Evolutionary conservation across 495 filamentous ascomycete genomes (phyloP).

Genomic region (Neurospora sp.): DNA sequence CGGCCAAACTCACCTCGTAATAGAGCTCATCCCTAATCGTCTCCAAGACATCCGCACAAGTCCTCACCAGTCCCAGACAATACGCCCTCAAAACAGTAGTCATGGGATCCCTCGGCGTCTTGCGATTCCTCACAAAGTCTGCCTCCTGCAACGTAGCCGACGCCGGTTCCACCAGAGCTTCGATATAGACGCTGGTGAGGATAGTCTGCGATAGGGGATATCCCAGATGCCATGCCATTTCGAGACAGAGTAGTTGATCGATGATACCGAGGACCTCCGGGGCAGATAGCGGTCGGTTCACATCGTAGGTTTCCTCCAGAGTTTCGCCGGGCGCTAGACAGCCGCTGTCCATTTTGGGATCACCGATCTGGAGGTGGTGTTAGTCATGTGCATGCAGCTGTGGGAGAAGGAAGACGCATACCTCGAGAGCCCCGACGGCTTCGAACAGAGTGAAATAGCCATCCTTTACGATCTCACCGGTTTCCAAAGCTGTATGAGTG

Average conservation of each 20-base stretch:
- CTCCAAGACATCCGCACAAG: slow-evolving; percentile 68
- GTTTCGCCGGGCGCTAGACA: slow-evolving; percentile 64
- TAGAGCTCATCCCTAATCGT: slow-evolving; percentile 68
- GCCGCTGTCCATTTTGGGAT: slow-evolving; percentile 96
- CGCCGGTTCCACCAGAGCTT: slow-evolving; percentile 64
- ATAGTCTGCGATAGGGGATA: slow-evolving; percentile 90
- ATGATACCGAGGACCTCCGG: slow-evolving; percentile 86
- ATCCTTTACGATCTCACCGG: slow-evolving; percentile 88
- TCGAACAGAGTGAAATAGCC: slow-evolving; percentile 87
- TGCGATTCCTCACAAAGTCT: slow-evolving; percentile 42
- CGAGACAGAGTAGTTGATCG: slow-evolving; percentile 82
- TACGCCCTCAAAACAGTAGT: slow-evolving; percentile 71
- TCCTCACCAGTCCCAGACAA: slow-evolving; percentile 74
- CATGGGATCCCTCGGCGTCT: slow-evolving; percentile 33
- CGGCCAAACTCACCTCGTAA: slow-evolving; percentile 57
- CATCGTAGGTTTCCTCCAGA: slow-evolving; percentile 79
- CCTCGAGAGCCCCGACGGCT: slow-evolving; percentile 89
- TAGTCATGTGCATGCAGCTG: background rate
- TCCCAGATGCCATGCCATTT: slow-evolving; percentile 97
- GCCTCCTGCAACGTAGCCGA: slow-evolving; percentile 59
- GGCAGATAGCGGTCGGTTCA: slow-evolving; percentile 51
- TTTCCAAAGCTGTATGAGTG: slow-evolving; percentile 48
- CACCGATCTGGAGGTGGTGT: slow-evolving; percentile 66
- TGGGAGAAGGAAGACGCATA: slow-evolving; percentile 28
- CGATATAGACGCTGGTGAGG: slow-evolving; percentile 89